Percentiles rank a stretch among this genome's conserved stretches.
phyloP scores from a whole-genome alignment of 2,329 filamentous ascomycete species.

The Graphilbum fragrans region DNA sequence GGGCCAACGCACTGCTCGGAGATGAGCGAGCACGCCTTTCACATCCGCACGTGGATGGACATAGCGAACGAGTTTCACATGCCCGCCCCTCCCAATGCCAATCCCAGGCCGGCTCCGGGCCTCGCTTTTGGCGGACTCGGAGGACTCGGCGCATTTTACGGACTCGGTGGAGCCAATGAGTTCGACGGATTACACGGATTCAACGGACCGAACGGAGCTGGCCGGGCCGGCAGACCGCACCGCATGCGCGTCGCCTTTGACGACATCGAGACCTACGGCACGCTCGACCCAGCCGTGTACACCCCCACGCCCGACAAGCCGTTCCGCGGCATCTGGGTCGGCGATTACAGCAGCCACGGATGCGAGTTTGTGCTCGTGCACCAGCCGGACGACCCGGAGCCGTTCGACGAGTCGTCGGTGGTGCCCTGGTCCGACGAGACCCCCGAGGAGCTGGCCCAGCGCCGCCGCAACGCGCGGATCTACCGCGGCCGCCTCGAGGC shows the following conservation, averaged over 20 bases:
- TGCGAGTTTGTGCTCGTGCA: slow-evolving; percentile 78
- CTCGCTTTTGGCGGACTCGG: too few species aligned
- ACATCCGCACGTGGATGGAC: slow-evolving; percentile 66
- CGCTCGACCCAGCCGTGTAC: slow-evolving; percentile 62
- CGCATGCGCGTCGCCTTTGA: slow-evolving; percentile 17
- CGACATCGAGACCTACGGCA: slow-evolving; percentile 51
- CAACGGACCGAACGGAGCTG: too few species aligned
- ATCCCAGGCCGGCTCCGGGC: too few species aligned
- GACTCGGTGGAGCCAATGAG: neutral
- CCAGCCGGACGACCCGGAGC: slow-evolving; percentile 42
- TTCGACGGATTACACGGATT: too few species aligned
- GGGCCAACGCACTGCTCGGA: slow-evolving; percentile 40
- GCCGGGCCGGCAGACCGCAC: too few species aligned
- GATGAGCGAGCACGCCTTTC: slow-evolving; percentile 58
- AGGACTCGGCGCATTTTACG: too few species aligned
- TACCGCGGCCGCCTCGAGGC: slow-evolving; percentile 63
- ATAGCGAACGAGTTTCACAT: slow-evolving; percentile 14
- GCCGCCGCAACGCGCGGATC: slow-evolving; percentile 32
- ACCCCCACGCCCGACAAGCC: slow-evolving; percentile 70
- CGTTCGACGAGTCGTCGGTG: slow-evolving; percentile 16
- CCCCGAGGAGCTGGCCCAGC: slow-evolving; percentile 29
- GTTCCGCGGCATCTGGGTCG: slow-evolving; percentile 84
- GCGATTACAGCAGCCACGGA: slow-evolving; percentile 79
- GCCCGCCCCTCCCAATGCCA: too few species aligned
- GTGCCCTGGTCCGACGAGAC: slow-evolving; percentile 28